Percentiles rank a stretch among this genome's conserved stretches.
phyloP scores from a whole-genome alignment of 2,329 filamentous ascomycete genomes.

The Beauveria scarabaeidicola region DNA sequence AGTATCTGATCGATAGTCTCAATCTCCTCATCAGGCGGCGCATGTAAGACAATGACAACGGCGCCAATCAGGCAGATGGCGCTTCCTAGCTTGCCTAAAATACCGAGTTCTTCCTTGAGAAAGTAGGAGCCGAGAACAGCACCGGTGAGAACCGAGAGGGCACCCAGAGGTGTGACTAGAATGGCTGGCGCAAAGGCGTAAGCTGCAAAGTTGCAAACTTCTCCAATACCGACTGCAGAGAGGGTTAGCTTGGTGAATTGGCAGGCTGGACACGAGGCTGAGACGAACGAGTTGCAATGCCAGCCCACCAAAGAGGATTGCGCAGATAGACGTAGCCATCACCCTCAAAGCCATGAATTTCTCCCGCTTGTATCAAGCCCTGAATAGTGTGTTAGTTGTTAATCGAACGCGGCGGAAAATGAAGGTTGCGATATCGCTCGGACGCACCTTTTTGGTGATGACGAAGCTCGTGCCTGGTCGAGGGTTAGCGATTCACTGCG shows the following conservation, averaged over 20 bases:
- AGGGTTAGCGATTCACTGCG: constrained; percentile 9
- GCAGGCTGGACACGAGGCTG: neutral
- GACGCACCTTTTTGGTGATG: constrained; percentile 87
- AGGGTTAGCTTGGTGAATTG: constrained; percentile 15
- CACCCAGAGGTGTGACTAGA: constrained; percentile 88
- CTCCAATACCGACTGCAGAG: constrained; percentile 71
- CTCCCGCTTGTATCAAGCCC: constrained; percentile 84
- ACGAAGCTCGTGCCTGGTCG: constrained; percentile 83
- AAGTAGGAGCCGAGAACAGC: constrained; percentile 94
- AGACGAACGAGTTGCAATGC: constrained; percentile 73
- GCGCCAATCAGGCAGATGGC: constrained; percentile 94
- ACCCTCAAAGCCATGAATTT: constrained; percentile 90
- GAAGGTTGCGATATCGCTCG: neutral
- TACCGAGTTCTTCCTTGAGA: constrained; percentile 81
- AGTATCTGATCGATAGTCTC: constrained; percentile 87
- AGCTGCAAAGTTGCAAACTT: constrained; percentile 94
- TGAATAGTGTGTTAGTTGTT: constrained; percentile 25
- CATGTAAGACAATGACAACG: constrained; percentile 95
- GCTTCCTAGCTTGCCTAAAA: constrained; percentile 85
- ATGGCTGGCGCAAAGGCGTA: constrained; percentile 99
- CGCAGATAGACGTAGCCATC: constrained; percentile 91
- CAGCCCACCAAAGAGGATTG: constrained; percentile 96
- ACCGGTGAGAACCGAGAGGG: constrained; percentile 88
- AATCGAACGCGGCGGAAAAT: neutral
- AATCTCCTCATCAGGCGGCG: constrained; percentile 87